These are phyloP conservation scores for Phytophthora idaei DNA, from an alignment of 352 stramenopile species.

Conservation along the genomic window DNA sequence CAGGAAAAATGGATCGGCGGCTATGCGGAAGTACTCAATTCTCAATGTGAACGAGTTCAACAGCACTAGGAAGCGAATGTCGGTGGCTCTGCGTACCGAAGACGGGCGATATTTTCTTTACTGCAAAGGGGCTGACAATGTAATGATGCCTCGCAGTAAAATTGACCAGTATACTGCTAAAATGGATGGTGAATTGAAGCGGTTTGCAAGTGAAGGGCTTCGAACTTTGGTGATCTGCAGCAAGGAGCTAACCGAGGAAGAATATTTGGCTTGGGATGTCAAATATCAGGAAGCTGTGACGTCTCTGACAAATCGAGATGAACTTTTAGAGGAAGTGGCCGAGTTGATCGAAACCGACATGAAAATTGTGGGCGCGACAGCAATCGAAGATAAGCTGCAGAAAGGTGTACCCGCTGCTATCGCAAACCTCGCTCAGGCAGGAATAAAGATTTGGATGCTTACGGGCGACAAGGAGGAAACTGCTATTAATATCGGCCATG, in stretches of 20 bases:
- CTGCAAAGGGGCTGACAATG: conserved; percentile 86
- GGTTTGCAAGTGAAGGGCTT: conserved; percentile 84
- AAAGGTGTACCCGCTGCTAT: conserved; percentile 89
- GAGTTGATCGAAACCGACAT: conserved; percentile 76
- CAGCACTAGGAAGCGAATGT: conserved; percentile 98
- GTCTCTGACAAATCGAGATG: conserved; percentile 60
- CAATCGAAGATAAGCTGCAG: conserved; percentile 95
- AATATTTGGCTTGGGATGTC: conserved; percentile 71
- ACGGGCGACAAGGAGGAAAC: conserved; percentile 96
- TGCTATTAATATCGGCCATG: conserved; percentile 93
- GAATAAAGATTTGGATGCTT: conserved; percentile 96
- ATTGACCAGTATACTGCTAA: conserved; percentile 37
- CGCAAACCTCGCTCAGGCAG: conserved; percentile 80
- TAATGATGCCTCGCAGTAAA: conserved; percentile 75
- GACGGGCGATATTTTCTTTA: conserved; percentile 58
- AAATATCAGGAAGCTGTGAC: conserved; percentile 69
- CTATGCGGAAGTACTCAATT: conserved; percentile 56
- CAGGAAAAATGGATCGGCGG: conserved; percentile 41
- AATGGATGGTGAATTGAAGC: conserved; percentile 63
- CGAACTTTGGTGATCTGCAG: conserved; percentile 81
- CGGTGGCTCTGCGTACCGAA: conserved; percentile 87
- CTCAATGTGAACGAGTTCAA: conserved; percentile 89
- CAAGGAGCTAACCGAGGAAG: conserved; percentile 55
- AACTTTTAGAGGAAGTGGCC: conserved; percentile 57
- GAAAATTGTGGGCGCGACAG: conserved; percentile 87